Conservation (phyloP, 768 basidiomycete genomes). For the Termitomyces sp. region DNA sequence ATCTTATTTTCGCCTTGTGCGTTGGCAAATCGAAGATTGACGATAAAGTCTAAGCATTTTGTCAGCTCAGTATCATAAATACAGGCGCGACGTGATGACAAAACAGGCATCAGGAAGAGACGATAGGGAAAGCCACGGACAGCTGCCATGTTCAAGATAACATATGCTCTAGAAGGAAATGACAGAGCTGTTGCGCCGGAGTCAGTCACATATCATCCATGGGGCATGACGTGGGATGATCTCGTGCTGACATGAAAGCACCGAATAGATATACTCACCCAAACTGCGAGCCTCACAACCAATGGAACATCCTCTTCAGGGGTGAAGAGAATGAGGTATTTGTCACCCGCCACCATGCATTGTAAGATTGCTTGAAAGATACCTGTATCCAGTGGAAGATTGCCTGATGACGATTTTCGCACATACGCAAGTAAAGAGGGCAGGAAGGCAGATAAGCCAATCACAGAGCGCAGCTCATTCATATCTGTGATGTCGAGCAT, state of each 20-base stretch:
- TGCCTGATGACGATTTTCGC: constrained; percentile 34
- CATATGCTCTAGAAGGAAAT: background rate
- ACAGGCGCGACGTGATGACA: background rate
- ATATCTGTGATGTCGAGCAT: constrained; percentile 14
- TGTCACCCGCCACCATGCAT: constrained; percentile 57
- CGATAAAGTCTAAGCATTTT: constrained; percentile 44
- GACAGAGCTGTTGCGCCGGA: background rate
- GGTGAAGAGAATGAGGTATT: constrained; percentile 60
- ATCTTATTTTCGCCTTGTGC: constrained; percentile 50
- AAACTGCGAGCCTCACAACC: constrained; percentile 50
- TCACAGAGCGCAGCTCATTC: constrained; percentile 25
- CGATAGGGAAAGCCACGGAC: background rate
- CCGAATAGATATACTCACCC: constrained; percentile 38
- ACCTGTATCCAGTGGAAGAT: constrained; percentile 54
- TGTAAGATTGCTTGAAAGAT: constrained; percentile 64
- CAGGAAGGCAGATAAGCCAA: constrained; percentile 44
- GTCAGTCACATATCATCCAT: background rate
- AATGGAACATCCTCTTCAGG: constrained; percentile 59
- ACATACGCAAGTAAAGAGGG: constrained; percentile 44
- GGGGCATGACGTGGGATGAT: background rate
- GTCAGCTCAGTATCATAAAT: background rate
- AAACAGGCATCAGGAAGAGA: background rate
- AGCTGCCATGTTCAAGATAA: background rate
- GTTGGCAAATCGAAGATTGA: constrained; percentile 55
- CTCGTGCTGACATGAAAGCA: background rate